Base-by-base conservation (phyloP, 768 basidiomycete genomes). In the Mycena haematopus region DNA sequence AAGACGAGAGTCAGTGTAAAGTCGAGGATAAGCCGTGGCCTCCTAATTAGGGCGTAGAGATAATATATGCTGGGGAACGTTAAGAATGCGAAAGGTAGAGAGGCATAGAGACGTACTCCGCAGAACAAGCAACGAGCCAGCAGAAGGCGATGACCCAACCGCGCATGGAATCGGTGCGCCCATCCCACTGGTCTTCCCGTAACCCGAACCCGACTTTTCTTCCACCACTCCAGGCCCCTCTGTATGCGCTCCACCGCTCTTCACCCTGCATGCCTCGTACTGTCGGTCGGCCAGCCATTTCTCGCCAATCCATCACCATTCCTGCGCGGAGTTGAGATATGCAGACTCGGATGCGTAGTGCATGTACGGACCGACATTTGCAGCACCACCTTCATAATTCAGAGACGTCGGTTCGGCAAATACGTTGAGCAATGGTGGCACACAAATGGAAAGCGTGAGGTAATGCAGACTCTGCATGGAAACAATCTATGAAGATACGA, bases 271-370 rank as follows among this genome's bases (percentile, higher is more conserved):
- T 75, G 27, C 85, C 85, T 58, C 83, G 84, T 22, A 91, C 86
- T 0, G 95, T 95, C 4, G 92, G 87, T 54, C 85, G 77, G 5
- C 94, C 92, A 1, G 95, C 91, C 86, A 99, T 90, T 75, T 98
- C 92, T 49, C 95, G 84, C 97, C 97, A 99, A 77, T 99, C 96
- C 89, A 99, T 94, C 38, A 99, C 80, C 90, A 95, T 93, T 3
- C 90, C 91, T 90, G 63, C 2, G 22, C 21, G 35, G 42, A 11
- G n/a, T 22, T 57, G 9, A 45, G 42, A 45, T 55, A 27, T n/a
- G 42, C 21, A n/a, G 56, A 61, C 22, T 40, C n/a, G 21, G 9
- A 21, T 49, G 31, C 24, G 33, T 22, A 17, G 27, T 7, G 27
- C 25, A 38, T 44, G 65, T 44, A 65, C 87, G 63, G 71, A 90